Conservation (phyloP, 495 filamentous ascomycete genomes). For the Aspergillus wentii region DNA sequence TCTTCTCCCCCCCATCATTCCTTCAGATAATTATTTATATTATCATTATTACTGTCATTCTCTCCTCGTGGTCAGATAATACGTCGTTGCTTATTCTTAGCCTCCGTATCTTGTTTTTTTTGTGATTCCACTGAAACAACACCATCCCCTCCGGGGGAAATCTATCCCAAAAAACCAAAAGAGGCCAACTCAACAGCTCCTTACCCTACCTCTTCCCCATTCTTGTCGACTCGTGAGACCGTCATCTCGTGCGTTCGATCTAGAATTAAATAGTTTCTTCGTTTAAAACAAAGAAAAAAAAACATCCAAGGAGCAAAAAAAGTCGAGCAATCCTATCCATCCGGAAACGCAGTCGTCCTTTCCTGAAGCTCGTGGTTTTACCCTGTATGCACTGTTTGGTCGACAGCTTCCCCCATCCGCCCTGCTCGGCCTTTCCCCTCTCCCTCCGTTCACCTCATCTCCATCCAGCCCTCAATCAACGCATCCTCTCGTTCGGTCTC, state of each 20-base stretch:
- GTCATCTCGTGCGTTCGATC: too few relatives aligned
- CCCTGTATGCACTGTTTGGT: too few relatives aligned
- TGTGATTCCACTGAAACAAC: slow-evolving; percentile 5
- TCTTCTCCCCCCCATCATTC: slow-evolving; percentile 28
- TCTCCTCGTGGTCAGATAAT: slow-evolving; percentile 30
- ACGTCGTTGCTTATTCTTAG: slow-evolving; percentile 10
- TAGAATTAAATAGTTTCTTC: too few relatives aligned
- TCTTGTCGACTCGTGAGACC: too few relatives aligned
- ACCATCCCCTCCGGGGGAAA: slow-evolving; percentile 4
- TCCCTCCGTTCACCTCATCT: slow-evolving; percentile 26
- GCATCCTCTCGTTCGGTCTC: slow-evolving; percentile 26
- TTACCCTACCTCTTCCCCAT: slow-evolving; percentile 10
- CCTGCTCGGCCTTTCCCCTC: slow-evolving; percentile 36
- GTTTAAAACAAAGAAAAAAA: too few relatives aligned
- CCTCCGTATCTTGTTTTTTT: slow-evolving; percentile 6
- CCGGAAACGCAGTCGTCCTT: too few relatives aligned
- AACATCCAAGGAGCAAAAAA: too few relatives aligned
- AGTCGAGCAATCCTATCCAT: too few relatives aligned
- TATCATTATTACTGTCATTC: slow-evolving; percentile 34
- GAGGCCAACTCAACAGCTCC: slow-evolving; percentile 12
- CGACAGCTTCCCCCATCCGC: slow-evolving; percentile 27
- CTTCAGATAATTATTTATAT: slow-evolving; percentile 29
- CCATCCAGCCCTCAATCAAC: slow-evolving; percentile 22
- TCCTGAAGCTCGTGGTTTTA: too few relatives aligned
- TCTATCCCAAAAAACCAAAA: slow-evolving; percentile 1